Conservation (phyloP, 805 yeast genomes). For the Nakazawaea peltata region DNA sequence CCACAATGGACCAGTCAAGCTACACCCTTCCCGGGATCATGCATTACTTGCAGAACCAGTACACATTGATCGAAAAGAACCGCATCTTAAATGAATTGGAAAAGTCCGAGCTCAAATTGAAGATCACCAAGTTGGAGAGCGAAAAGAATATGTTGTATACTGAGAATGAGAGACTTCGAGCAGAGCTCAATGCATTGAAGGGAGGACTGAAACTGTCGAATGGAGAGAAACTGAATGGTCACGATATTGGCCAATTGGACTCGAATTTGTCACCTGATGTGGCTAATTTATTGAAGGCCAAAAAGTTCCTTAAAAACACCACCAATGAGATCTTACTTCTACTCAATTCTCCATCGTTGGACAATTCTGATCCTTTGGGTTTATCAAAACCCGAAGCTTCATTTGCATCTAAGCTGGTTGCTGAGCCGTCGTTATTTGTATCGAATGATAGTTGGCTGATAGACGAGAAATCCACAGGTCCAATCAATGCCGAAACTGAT, state of each 20-base stretch:
- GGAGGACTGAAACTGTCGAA: background rate
- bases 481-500: constrained; percentile 5
- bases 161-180: constrained; percentile 23
- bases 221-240: constrained; percentile 1
- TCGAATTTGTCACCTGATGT: constrained; percentile 2
- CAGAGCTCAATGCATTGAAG: background rate
- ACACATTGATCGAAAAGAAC: constrained; percentile 35
- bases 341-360: constrained; percentile 25
- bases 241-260: constrained; percentile 9
- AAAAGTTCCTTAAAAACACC: constrained; percentile 24
- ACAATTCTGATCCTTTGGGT: constrained; percentile 19
- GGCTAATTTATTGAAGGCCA: constrained; percentile 19
- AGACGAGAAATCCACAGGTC: no score
- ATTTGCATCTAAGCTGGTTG: no score
- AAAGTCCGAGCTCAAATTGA: constrained; percentile 41
- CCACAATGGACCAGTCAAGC: constrained; percentile 15
- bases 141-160: constrained; percentile 38
- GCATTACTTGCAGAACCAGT: constrained; percentile 51
- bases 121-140: constrained; percentile 43
- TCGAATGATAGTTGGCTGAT: no score
- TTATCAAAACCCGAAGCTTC: constrained; percentile 14
- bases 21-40: constrained; percentile 51
- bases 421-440: no score
- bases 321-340: constrained; percentile 28
- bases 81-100: constrained; percentile 47